Base-by-base conservation (phyloP, 176 grass and related monocot species). In the Carex pumila region DNA sequence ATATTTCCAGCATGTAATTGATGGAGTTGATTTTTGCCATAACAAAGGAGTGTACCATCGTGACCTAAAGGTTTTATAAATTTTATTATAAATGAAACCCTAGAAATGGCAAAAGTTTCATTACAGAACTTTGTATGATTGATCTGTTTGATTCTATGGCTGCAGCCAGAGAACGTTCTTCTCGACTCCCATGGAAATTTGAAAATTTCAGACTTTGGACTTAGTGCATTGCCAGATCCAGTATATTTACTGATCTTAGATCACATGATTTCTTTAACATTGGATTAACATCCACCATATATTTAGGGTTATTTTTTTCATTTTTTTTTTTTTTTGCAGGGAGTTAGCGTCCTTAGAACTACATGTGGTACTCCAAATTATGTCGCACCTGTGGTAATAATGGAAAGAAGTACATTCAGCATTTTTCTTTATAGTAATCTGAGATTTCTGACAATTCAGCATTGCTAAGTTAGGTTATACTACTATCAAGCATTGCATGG, bases 291-390 rank as follows among this genome's bases (percentile, higher is more conserved):
- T 8, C 5, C 54, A 75, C 14, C 19, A 15, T 55, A 54, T 53
- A 4, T 55, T 39, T 34, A 50, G 37, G 17, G n/a, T n/a, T n/a
- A n/a, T n/a, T 4, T 37, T n/a, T 18, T 50, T 84, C 84, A 59
- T n/a, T n/a, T n/a, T 5, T 90, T 4, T 5, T 86, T 13, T 84
- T 75, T 56, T 17, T 55, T 95, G 60, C 81, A 98, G 95, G 92
- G 91, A 85, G 85, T 82, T 68, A 75, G 74, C 47, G 79, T 98
- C 85, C 69, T 98, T 68, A 91, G 71, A 58, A 95, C 95, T 63
- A 98, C 95, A 39, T 98, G 95, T 93, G 95, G 95, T 84, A 98
- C 95, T 18, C 95, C 95, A 8, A 98, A 98, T 82, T 98, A 98
- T 98, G 95, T 98, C 73, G 95, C 95, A 89, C 92, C 95, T 55